Percentiles rank a stretch among this genome's conserved stretches.
Conservation (phyloP, 2,329 filamentous ascomycete species). For the Fusarium begoniae region DNA sequence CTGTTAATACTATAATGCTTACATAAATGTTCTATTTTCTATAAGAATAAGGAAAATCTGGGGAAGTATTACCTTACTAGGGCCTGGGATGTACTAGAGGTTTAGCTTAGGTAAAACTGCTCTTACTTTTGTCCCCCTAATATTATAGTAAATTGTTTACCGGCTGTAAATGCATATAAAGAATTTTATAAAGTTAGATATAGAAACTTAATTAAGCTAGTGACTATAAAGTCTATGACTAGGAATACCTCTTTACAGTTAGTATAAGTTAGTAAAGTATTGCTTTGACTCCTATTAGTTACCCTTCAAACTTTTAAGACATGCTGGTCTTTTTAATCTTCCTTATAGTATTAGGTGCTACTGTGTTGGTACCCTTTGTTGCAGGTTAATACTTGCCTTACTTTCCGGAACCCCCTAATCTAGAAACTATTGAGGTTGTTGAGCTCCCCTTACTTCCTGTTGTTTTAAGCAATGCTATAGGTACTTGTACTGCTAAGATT, state of each 20-base stretch:
- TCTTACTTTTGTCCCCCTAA: background rate
- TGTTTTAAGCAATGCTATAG: background rate
- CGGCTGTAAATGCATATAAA: background rate
- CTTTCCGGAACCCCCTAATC: background rate
- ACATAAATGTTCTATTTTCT: background rate
- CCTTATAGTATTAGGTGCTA: background rate
- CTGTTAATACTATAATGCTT: background rate
- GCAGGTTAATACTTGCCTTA: background rate
- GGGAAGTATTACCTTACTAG: background rate
- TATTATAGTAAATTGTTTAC: background rate
- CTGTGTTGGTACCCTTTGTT: background rate
- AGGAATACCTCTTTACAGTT: background rate
- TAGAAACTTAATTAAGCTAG: background rate
- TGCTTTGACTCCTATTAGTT: background rate
- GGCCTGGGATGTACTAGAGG: background rate
- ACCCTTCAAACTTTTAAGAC: background rate
- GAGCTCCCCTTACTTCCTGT: background rate
- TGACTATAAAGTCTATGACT: background rate
- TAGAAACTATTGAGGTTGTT: background rate
- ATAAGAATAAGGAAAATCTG: background rate
- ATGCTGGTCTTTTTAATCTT: background rate
- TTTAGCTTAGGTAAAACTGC: background rate
- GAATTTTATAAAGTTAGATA: background rate
- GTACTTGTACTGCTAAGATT: background rate
- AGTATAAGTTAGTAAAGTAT: background rate